Evolutionary conservation across 2,329 filamentous ascomycete species (phyloP), one percentile per base, ranked within the genome.

Genomic region (Ilyonectria sp.): DNA sequence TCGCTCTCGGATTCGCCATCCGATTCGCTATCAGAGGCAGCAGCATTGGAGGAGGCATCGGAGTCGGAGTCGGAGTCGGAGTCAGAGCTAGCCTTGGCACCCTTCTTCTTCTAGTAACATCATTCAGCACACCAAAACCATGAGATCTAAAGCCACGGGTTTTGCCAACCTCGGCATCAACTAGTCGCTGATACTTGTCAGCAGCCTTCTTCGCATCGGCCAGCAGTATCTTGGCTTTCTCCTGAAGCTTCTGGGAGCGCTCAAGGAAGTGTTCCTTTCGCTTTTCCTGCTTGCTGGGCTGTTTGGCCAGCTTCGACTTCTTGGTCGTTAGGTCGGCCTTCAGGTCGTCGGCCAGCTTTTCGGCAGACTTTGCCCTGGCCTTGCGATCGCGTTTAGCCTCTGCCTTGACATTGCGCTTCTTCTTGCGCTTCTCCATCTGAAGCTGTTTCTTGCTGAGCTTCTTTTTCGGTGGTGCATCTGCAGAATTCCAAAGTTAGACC

Each of bases 301-400:
- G 76, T 47, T 73, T 75, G 11, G 71, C 54, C 46, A 68, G 47
- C 57, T 67, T 57, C 79, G 63, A 73, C 49, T 68, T 70, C 64
- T 79, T 81, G 63, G 73, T 55, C 68, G 79, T 81, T 49, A 76
- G 78, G 44, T 76, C 69, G 4, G 77, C 75, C 68, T 77, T 80
- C 17, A 17, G 50, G 60, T 80, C 79, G 3, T 73, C 66, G 13
- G 68, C 78, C 76, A 78, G 78, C 72, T 84, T 82, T 43, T 70
- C 75, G 15, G 71, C 73, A 46, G 74, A 75, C 65, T 71, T 65
- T 37, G 76, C 68, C 50, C 81, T 81, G 37, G 69, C 67, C 69
- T 84, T 83, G 63, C 80, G 80, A 23, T 78, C 78, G 52, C 75
- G 74, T 75, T 82, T 83, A 59, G 79, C 80, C 71, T 80, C 79